A percentile compares a stretch with the other conserved stretches of the same genome.
phyloP scores from a whole-genome alignment of 345 rosid species.

The Syzygium jambos region DNA sequence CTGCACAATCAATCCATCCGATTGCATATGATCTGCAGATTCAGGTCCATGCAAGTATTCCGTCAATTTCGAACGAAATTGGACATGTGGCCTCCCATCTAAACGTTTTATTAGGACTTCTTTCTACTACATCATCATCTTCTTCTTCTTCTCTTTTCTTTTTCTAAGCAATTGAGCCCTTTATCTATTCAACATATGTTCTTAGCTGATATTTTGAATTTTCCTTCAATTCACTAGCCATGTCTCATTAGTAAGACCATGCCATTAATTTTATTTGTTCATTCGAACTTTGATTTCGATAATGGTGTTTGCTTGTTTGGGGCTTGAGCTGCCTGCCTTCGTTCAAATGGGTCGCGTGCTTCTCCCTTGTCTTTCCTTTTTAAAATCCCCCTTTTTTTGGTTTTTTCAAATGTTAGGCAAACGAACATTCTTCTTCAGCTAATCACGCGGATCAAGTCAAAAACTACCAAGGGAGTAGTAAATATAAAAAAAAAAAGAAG shows the following conservation, averaged over 20 bases:
- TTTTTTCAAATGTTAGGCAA: not conserved
- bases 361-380: not conserved
- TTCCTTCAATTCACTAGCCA: not conserved
- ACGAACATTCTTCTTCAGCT: not conserved
- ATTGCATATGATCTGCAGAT: too few relatives aligned
- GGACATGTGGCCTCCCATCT: not conserved
- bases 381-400: too few relatives aligned
- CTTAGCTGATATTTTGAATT: not conserved
- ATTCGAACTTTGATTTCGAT: not conserved
- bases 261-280: not conserved
- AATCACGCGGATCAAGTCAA: not conserved
- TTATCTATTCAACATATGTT: not conserved
- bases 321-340: not conserved
- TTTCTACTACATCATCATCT: too few relatives aligned
- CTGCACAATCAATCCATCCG: not conserved
- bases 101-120: too few relatives aligned
- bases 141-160: too few relatives aligned
- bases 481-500: not conserved
- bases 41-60: not conserved
- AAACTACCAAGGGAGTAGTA: not conserved
- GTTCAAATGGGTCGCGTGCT: not conserved
- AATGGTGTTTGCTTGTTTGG: not conserved
- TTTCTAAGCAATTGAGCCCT: not conserved
- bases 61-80: not conserved
- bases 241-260: not conserved